Percentiles rank a stretch among this genome's conserved stretches.
Evolutionary conservation across 2,329 filamentous ascomycete genomes (phyloP).

Genomic region (Ceratocystiopsis minuta): DNA sequence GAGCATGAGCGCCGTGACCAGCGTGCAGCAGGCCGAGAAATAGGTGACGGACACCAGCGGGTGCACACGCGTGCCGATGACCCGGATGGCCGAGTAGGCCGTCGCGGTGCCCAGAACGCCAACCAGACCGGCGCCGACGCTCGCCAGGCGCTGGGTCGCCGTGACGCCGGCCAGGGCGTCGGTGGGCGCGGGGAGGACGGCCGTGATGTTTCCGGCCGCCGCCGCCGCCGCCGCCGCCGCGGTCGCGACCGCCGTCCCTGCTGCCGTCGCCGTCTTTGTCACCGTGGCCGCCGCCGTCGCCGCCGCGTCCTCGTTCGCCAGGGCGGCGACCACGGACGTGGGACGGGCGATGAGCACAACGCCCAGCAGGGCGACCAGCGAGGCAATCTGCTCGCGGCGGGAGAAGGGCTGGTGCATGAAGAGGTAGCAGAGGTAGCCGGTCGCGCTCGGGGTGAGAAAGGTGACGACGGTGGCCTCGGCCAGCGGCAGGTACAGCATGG

Average conservation of each 20-base stretch:
- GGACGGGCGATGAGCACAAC: conserved; percentile 73
- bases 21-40: conserved; percentile 52
- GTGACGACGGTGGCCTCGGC: conserved; percentile 82
- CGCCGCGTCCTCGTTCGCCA: background rate
- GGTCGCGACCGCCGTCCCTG: background rate
- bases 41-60: conserved; percentile 76
- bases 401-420: conserved; percentile 63
- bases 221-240: background rate
- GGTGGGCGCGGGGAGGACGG: background rate
- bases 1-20: conserved; percentile 48
- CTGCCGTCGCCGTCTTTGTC: background rate
- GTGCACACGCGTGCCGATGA: conserved; percentile 65
- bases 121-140: conserved; percentile 34
- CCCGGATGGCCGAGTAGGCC: conserved; percentile 58
- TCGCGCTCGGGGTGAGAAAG: conserved; percentile 63
- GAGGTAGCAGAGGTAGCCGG: conserved; percentile 64
- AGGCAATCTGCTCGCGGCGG: conserved; percentile 57
- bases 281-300: background rate
- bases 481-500: conserved; percentile 57
- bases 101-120: conserved; percentile 61
- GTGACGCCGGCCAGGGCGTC: background rate
- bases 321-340: background rate
- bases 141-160: conserved; percentile 8
- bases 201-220: background rate
- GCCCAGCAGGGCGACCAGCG: conserved; percentile 55